phyloP scores from a whole-genome alignment of 1,284 basidiomycete species.

The Irpex lacteus region DNA sequence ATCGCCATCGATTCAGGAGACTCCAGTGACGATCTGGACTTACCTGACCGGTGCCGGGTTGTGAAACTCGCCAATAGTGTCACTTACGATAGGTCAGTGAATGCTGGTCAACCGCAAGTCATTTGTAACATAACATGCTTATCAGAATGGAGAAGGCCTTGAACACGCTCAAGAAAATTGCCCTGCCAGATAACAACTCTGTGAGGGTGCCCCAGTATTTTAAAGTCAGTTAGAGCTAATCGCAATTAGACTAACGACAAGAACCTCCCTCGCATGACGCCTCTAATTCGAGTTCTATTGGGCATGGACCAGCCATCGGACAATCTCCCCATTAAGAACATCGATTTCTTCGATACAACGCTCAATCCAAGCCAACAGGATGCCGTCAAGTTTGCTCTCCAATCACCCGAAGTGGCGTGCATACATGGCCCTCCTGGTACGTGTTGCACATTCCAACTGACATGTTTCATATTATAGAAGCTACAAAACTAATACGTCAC shows the following conservation, averaged over 20 bases:
- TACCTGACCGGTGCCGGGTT: slow-evolving; percentile 82
- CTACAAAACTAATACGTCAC: no score
- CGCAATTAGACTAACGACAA: slow-evolving; percentile 12
- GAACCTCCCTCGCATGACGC: slow-evolving; percentile 40
- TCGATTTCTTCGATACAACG: slow-evolving; percentile 73
- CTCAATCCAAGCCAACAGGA: slow-evolving; percentile 85
- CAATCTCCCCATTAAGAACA: slow-evolving; percentile 31
- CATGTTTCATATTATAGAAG: background rate
- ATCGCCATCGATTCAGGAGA: slow-evolving; percentile 70
- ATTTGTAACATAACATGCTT: background rate
- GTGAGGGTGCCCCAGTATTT: background rate
- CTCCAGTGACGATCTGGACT: slow-evolving; percentile 61
- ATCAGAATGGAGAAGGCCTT: slow-evolving; percentile 83
- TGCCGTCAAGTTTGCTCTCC: slow-evolving; percentile 75
- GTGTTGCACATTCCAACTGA: slow-evolving; percentile 9
- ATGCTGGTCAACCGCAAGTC: background rate
- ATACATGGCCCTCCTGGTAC: slow-evolving; percentile 96
- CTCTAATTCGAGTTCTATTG: slow-evolving; percentile 64
- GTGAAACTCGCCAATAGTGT: slow-evolving; percentile 90
- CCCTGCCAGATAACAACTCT: slow-evolving; percentile 25
- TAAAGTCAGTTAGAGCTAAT: background rate
- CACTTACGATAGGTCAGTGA: slow-evolving; percentile 81
- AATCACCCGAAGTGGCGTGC: slow-evolving; percentile 77
- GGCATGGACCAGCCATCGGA: slow-evolving; percentile 51
- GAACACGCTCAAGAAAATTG: slow-evolving; percentile 56